Conservation (phyloP, 176 grass and related monocot species). For the Hsuehochloa calcarea region DNA sequence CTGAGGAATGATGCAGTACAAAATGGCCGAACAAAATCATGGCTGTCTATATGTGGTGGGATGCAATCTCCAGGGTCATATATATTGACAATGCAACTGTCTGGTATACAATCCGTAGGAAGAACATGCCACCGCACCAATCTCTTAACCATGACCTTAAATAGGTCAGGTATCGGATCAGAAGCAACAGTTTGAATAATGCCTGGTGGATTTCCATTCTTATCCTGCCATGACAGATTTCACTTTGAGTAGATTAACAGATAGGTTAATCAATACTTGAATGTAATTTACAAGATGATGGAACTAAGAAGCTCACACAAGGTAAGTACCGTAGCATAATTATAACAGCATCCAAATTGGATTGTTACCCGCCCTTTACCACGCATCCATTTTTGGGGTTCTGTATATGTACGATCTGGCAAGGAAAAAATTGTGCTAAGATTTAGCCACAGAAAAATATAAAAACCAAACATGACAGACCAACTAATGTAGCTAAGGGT, state of each 20-base stretch:
- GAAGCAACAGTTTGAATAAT: slow-evolving; percentile 59
- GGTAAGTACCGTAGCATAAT: slow-evolving; percentile 69
- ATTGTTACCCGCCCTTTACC: slow-evolving; percentile 80
- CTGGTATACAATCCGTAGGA: slow-evolving; percentile 59
- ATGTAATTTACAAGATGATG: slow-evolving; percentile 21
- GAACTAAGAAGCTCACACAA: slow-evolving; percentile 14
- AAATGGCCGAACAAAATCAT: slow-evolving; percentile 83
- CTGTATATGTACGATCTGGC: slow-evolving; percentile 70
- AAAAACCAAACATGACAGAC: neutral
- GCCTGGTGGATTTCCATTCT: slow-evolving; percentile 84
- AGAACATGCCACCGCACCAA: slow-evolving; percentile 71
- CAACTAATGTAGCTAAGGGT: neutral
- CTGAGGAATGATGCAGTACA: slow-evolving; percentile 92
- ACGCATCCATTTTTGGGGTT: slow-evolving; percentile 88
- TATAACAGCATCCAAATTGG: slow-evolving; percentile 90
- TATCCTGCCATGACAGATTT: slow-evolving; percentile 63
- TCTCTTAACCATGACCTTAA: slow-evolving; percentile 71
- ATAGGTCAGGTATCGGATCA: slow-evolving; percentile 67
- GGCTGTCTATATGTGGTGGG: slow-evolving; percentile 87
- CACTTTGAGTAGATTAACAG: slow-evolving; percentile 1
- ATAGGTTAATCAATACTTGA: neutral
- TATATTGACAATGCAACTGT: slow-evolving; percentile 93
- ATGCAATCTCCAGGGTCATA: slow-evolving; percentile 87
- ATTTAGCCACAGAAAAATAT: slow-evolving; percentile 17
- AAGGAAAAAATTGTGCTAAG: neutral